phyloP scores from a whole-genome alignment of 2,329 filamentous ascomycete species.

The Pseudogymnoascus verrucosus region DNA sequence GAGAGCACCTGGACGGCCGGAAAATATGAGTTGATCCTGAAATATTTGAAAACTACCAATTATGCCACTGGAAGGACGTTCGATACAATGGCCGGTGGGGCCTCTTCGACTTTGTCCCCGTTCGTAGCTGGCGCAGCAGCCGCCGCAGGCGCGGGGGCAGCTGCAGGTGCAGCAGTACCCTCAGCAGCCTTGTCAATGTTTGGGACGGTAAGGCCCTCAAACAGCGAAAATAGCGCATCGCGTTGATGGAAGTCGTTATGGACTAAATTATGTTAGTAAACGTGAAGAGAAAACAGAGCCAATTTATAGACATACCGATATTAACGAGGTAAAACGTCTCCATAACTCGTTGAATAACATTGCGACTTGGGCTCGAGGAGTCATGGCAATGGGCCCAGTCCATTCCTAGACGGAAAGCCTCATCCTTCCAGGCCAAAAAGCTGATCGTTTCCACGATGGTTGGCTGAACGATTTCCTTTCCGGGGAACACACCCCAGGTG shows the following conservation, averaged over 20 bases:
- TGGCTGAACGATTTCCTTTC: slow-evolving; percentile 98
- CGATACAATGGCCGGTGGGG: slow-evolving; percentile 12
- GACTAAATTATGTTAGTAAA: slow-evolving; percentile 44
- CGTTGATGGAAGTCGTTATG: slow-evolving; percentile 95
- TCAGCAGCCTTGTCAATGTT: slow-evolving; percentile 46
- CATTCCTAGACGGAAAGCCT: slow-evolving; percentile 84
- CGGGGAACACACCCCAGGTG: slow-evolving; percentile 98
- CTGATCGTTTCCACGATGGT: slow-evolving; percentile 98
- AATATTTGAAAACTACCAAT: neutral
- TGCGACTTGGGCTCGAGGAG: slow-evolving; percentile 64
- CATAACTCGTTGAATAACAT: slow-evolving; percentile 75
- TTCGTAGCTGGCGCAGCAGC: slow-evolving; percentile 9
- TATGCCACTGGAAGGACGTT: slow-evolving; percentile 12
- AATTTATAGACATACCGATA: slow-evolving; percentile 57
- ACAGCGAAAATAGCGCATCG: slow-evolving; percentile 74
- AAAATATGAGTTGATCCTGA: slow-evolving; percentile 3
- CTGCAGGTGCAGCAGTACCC: neutral
- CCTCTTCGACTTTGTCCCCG: slow-evolving; percentile 16
- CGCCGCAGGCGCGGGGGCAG: slow-evolving; percentile 11
- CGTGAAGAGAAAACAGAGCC: slow-evolving; percentile 14
- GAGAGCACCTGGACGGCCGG: slow-evolving; percentile 8
- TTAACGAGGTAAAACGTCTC: slow-evolving; percentile 91
- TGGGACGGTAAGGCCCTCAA: slow-evolving; percentile 66
- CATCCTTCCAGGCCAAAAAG: slow-evolving; percentile 97
- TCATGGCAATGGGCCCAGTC: slow-evolving; percentile 94